Evolutionary conservation across 2,329 filamentous ascomycete genomes (phyloP).

Genomic region (Scedosporium aurantiacum): DNA sequence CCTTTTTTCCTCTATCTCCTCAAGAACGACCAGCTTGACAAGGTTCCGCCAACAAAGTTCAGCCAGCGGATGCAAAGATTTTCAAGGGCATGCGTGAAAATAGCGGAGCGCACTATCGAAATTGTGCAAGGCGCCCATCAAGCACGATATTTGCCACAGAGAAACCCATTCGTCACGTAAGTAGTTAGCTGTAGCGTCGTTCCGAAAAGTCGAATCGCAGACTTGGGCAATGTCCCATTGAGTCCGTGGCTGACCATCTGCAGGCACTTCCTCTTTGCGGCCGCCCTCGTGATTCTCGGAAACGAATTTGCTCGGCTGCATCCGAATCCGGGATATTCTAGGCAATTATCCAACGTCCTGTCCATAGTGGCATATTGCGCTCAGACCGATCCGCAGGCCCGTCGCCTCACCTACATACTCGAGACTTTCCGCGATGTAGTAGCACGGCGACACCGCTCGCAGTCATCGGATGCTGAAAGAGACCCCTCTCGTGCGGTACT

Average conservation of each 20-base stretch:
- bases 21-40: conserved; percentile 22
- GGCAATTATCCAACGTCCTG: conserved; percentile 31
- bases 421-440: conserved; percentile 27
- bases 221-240: too few relatives aligned
- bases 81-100: conserved; percentile 38
- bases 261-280: conserved; percentile 47
- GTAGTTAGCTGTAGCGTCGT: conserved; percentile 13
- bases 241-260: not conserved
- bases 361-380: conserved; percentile 38
- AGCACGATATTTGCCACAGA: conserved; percentile 32
- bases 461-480: not conserved
- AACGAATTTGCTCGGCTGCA: conserved; percentile 45
- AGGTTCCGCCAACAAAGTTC: conserved; percentile 10
- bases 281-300: conserved; percentile 41
- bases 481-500: not conserved
- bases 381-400: conserved; percentile 35
- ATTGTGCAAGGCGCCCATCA: conserved; percentile 34
- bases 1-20: conserved; percentile 53
- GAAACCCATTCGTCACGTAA: conserved; percentile 47
- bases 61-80: conserved; percentile 31
- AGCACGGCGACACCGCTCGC: not conserved
- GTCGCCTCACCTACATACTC: conserved; percentile 38
- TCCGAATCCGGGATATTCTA: conserved; percentile 27
- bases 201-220: not conserved
- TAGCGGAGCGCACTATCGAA: conserved; percentile 37